phyloP scores from a whole-genome alignment of 257 asterid genomes.

The Gentiana straminea region DNA sequence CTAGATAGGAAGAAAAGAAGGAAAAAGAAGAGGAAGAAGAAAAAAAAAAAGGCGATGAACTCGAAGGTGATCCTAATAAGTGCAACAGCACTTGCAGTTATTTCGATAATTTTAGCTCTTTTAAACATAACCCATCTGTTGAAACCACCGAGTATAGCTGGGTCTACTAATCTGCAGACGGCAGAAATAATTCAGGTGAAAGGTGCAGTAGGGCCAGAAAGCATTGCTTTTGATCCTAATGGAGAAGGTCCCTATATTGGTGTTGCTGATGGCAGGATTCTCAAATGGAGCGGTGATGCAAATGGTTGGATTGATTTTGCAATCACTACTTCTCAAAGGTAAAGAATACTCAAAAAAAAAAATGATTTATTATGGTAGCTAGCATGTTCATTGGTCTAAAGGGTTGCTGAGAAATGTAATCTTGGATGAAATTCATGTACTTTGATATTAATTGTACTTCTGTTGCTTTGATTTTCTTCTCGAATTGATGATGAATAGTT shows the following conservation, averaged over 20 bases:
- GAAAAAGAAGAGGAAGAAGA: too few relatives aligned
- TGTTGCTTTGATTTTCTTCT: too few relatives aligned
- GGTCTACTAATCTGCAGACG: slow-evolving; percentile 25
- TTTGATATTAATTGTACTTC: too few relatives aligned
- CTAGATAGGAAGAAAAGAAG: too few relatives aligned
- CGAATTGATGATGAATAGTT: too few relatives aligned
- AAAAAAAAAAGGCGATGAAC: slow-evolving; percentile 18
- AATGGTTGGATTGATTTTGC: slow-evolving; percentile 55
- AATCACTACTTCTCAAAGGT: slow-evolving; percentile 55
- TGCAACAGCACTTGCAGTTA: slow-evolving; percentile 25
- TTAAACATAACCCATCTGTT: slow-evolving; percentile 22
- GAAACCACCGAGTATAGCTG: slow-evolving; percentile 28
- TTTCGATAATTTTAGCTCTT: slow-evolving; percentile 33
- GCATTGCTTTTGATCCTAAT: slow-evolving; percentile 45
- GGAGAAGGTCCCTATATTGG: slow-evolving; percentile 77
- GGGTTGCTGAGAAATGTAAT: too few relatives aligned
- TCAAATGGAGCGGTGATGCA: slow-evolving; percentile 29
- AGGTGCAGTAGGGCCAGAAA: slow-evolving; percentile 60
- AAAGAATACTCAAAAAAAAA: neutral
- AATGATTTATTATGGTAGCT: too few relatives aligned
- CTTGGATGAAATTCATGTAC: too few relatives aligned
- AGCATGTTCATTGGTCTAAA: too few relatives aligned
- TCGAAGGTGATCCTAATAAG: slow-evolving; percentile 23
- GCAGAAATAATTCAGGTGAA: slow-evolving; percentile 35
- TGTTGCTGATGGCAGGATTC: slow-evolving; percentile 64